These are phyloP conservation scores for Cubamyces sp. DNA, from an alignment of 768 basidiomycete genomes.

Conservation along the genomic window DNA sequence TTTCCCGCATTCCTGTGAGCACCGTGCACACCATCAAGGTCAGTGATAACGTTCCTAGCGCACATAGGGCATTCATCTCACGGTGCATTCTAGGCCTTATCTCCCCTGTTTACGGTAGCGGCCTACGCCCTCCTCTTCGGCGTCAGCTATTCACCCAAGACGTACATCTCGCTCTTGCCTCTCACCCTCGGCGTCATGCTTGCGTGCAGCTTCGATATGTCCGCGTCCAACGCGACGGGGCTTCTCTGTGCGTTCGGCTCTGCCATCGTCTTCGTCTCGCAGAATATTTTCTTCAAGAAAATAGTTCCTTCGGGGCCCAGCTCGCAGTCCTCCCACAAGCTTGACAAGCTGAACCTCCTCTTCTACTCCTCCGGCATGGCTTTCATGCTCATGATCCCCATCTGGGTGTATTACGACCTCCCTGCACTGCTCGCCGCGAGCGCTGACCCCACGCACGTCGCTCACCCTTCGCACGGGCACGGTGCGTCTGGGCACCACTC, in stretches of 20 bases:
- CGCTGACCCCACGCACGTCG: conserved; percentile 44
- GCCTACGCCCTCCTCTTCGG: conserved; percentile 94
- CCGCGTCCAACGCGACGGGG: conserved; percentile 82
- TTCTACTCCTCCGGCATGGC: conserved; percentile 95
- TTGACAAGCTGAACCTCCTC: conserved; percentile 96
- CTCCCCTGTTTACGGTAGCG: conserved; percentile 95
- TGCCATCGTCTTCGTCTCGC: conserved; percentile 94
- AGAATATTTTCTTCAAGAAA: conserved; percentile 99
- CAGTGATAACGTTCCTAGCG: conserved; percentile 28
- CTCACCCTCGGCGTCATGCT: conserved; percentile 97
- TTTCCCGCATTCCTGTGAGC: conserved; percentile 93
- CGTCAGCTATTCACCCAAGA: conserved; percentile 90
- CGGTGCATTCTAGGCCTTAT: conserved; percentile 71
- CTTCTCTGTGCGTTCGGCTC: conserved; percentile 97
- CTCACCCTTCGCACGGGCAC: conserved; percentile 49
- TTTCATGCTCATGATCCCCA: conserved; percentile 93
- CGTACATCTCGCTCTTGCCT: conserved; percentile 93
- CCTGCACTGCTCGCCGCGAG: conserved; percentile 59
- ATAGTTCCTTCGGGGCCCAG: conserved; percentile 73
- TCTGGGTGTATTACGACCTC: conserved; percentile 92
- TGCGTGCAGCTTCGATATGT: conserved; percentile 92
- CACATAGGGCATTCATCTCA: background rate
- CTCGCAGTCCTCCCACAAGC: conserved; percentile 60
- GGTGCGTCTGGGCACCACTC: conserved; percentile 51
- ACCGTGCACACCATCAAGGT: conserved; percentile 99